Base-by-base conservation (phyloP, 2,329 filamentous ascomycete species). In the Exophiala oligosperma region DNA sequence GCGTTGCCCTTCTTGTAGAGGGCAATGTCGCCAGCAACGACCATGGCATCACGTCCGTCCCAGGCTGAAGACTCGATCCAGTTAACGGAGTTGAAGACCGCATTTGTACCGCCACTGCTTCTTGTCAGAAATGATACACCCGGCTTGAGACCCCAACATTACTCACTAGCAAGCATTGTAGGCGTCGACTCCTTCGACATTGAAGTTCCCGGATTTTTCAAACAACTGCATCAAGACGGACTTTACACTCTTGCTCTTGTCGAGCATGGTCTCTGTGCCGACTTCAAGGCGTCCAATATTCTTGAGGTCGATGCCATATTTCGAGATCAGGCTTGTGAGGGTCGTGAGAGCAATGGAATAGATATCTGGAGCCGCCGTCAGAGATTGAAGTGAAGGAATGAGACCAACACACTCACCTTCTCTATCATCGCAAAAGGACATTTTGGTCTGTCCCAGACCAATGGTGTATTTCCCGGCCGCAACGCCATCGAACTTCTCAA, bases 191-290 rank as follows among this genome's bases (percentile, higher is more conserved):
- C 90, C 90, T 79, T 93, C 90, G 61, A 93, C 80, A 79, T 89
- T 92, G 78, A 86, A 89, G 80, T 93, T 93, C 68, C 89, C 87
- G 52, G 73, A 74, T 35, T 77, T 72, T 71, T 87, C 84, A 69
- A 93, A 92, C 47, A 93, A 82, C 80, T 92, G 90, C 90, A 93
- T 93, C 65, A 93, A 79, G 62, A 93, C 89, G 29, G 89, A 88
- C 84, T 93, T 93, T 79, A 92, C 90, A 47, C 90, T 92, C 83
- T 93, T 93, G 73, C 90, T 92, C 81, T 93, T 93, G 83, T 93
- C 90, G 71, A 93, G 80, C 56, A 93, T 80, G 64, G 90, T 93
- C 82, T 93, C 90, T 54, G 90, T 93, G 70, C 90, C 90, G 70
- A 93, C 90, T 79, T 93, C 90, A 70, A 93, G 81, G 69, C 89